Conservation (phyloP, 768 basidiomycete genomes). For the Naganishia friedmannii region DNA sequence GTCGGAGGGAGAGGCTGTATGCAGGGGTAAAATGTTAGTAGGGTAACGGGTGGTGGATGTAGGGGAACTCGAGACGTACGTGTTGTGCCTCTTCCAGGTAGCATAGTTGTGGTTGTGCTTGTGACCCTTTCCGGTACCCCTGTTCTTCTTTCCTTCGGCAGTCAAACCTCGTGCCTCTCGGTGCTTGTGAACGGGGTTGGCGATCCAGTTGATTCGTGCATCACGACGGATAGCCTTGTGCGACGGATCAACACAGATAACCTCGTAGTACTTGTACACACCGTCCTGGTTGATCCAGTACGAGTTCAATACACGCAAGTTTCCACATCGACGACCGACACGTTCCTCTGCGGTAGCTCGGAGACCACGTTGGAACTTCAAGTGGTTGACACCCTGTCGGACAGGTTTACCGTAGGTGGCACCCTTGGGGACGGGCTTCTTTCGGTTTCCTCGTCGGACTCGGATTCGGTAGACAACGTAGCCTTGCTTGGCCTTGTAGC, state of each 20-base stretch:
- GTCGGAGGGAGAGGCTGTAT: conserved; percentile 50
- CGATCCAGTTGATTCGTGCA: conserved; percentile 98
- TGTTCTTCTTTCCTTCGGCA: conserved; percentile 94
- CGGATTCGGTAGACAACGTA: conserved; percentile 97
- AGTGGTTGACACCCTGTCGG: conserved; percentile 97
- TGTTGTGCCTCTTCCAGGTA: conserved; percentile 98
- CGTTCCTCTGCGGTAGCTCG: conserved; percentile 95
- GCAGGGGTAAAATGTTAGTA: not conserved
- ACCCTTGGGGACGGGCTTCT: conserved; percentile 98
- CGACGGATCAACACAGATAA: conserved; percentile 82
- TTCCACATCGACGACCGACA: conserved; percentile 92
- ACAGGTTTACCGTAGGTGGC: conserved; percentile 99
- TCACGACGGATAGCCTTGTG: conserved; percentile 79
- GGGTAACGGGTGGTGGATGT: no score
- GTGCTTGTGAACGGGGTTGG: conserved; percentile 96
- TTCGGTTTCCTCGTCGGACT: conserved; percentile 96
- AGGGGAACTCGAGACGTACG: no score
- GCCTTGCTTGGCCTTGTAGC: conserved; percentile 99
- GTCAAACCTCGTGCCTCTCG: conserved; percentile 97
- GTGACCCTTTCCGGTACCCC: conserved; percentile 93
- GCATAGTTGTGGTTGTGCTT: conserved; percentile 88
- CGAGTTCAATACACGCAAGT: conserved; percentile 78
- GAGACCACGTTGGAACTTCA: conserved; percentile 93
- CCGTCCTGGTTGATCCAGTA: conserved; percentile 99
- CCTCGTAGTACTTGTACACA: conserved; percentile 98